A percentile compares a stretch with the other conserved stretches of the same genome.
phyloP scores from a whole-genome alignment of 2,329 filamentous ascomycete genomes.

The Simplicillium aogashimaense region DNA sequence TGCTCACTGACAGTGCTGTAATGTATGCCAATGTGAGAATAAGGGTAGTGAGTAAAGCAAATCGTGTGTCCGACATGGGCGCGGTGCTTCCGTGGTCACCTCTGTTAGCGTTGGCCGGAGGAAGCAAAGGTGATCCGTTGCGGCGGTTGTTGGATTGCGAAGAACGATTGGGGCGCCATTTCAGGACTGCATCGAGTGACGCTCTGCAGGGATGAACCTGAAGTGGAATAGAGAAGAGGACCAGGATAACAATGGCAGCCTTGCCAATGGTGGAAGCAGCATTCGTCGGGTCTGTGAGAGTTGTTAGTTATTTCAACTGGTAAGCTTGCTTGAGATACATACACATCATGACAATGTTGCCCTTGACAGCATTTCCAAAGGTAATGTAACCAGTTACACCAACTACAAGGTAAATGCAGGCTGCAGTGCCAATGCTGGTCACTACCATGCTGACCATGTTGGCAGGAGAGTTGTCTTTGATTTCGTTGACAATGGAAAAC shows the following conservation, averaged over 20 bases:
- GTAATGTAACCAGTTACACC: conserved; percentile 93
- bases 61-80: conserved; percentile 75
- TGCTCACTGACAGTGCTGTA: conserved; percentile 83
- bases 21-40: conserved; percentile 81
- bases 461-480: conserved; percentile 68
- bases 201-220: conserved; percentile 94
- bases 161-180: conserved; percentile 63
- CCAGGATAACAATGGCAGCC: conserved; percentile 88
- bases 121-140: conserved; percentile 31
- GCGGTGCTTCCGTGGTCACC: conserved; percentile 44
- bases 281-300: conserved; percentile 24
- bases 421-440: conserved; percentile 81
- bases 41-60: conserved; percentile 77
- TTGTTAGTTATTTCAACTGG: conserved; percentile 10
- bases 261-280: conserved; percentile 85
- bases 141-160: conserved; percentile 25
- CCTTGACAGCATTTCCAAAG: conserved; percentile 79
- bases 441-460: conserved; percentile 69
- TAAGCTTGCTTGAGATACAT: conserved; percentile 23
- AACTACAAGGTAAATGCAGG: conserved; percentile 77
- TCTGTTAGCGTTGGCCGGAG: conserved; percentile 21
- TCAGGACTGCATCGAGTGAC: conserved; percentile 87
- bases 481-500: conserved; percentile 97
- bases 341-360: conserved; percentile 94
- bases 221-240: conserved; percentile 92